phyloP scores from a whole-genome alignment of 1,284 basidiomycete genomes.

The Wolfiporia cocos region DNA sequence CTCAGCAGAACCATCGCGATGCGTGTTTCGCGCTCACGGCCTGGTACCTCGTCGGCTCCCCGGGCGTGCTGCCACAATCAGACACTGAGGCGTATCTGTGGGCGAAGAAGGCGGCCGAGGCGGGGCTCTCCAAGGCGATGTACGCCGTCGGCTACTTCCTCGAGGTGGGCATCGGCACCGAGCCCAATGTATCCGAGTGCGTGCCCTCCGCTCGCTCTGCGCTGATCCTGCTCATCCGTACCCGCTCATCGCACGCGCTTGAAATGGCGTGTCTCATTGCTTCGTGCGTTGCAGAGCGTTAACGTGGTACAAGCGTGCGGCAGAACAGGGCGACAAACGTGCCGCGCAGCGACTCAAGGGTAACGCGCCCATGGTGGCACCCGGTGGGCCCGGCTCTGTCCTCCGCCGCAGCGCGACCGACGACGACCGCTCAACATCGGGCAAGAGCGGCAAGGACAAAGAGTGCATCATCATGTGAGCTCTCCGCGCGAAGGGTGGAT shows the following conservation, averaged over 20 bases:
- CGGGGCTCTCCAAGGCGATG: conserved; percentile 88
- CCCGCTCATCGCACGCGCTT: neutral
- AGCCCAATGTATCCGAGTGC: conserved; percentile 62
- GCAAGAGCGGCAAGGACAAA: conserved; percentile 50
- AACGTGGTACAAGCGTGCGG: conserved; percentile 84
- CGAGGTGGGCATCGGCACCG: conserved; percentile 87
- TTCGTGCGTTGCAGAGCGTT: conserved; percentile 48
- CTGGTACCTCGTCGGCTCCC: conserved; percentile 98
- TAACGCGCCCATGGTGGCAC: conserved; percentile 44
- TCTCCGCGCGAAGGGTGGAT: neutral
- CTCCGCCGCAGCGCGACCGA: conserved; percentile 44
- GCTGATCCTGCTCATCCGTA: neutral
- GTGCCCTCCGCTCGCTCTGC: conserved; percentile 23
- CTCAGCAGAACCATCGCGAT: conserved; percentile 94
- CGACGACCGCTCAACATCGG: conserved; percentile 24
- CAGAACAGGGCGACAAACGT: conserved; percentile 94
- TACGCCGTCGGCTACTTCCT: conserved; percentile 98
- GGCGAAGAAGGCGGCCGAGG: conserved; percentile 88
- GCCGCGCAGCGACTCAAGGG: conserved; percentile 82
- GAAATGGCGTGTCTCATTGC: neutral
- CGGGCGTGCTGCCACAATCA: conserved; percentile 94
- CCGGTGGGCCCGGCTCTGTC: conserved; percentile 56
- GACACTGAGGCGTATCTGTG: conserved; percentile 97
- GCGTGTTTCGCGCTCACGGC: conserved; percentile 98
- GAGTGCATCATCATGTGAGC: conserved; percentile 82